Percentiles rank a stretch among this genome's conserved stretches.
These are phyloP conservation scores for Lineolata rhizophorae DNA, from an alignment of 495 filamentous ascomycete genomes.

Conservation along the genomic window DNA sequence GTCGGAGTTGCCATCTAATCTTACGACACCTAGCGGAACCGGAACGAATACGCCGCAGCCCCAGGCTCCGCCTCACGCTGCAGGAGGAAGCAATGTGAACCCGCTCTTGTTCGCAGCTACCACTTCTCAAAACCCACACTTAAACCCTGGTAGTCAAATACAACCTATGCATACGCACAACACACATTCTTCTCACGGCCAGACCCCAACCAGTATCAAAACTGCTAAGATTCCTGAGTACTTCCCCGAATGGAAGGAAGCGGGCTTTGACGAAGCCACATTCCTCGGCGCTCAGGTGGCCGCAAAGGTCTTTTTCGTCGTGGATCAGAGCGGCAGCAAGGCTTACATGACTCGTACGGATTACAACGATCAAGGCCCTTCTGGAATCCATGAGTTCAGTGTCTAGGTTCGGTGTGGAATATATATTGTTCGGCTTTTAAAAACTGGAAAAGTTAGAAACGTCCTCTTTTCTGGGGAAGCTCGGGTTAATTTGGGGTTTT, in stretches of 20 bases:
- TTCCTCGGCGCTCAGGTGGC: conserved; percentile 68
- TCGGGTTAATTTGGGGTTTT: too few species aligned
- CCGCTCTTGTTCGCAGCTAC: conserved; percentile 86
- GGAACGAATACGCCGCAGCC: conserved; percentile 75
- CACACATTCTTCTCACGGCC: conserved; percentile 57
- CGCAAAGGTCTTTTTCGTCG: conserved; percentile 49
- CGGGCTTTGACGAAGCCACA: conserved; percentile 29
- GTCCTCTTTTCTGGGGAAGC: too few species aligned
- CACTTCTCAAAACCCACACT: conserved; percentile 32
- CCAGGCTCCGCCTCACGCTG: conserved; percentile 26
- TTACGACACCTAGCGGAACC: conserved; percentile 74
- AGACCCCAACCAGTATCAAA: conserved; percentile 77
- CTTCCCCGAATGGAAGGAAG: conserved; percentile 83
- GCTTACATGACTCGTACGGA: conserved; percentile 51
- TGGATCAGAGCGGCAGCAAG: conserved; percentile 47
- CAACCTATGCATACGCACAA: conserved; percentile 21
- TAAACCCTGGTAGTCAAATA: conserved; percentile 16
- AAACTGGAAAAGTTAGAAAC: too few species aligned
- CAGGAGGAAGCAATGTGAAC: conserved; percentile 41
- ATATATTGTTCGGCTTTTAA: too few species aligned
- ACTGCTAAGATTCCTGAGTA: conserved; percentile 60
- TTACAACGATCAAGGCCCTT: conserved; percentile 60
- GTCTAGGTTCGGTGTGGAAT: too few species aligned
- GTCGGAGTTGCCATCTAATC: conserved; percentile 76
- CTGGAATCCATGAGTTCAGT: conserved; percentile 34